Conservation (phyloP, 2,329 filamentous ascomycete species). For the Pseudocercospora cruenta region DNA sequence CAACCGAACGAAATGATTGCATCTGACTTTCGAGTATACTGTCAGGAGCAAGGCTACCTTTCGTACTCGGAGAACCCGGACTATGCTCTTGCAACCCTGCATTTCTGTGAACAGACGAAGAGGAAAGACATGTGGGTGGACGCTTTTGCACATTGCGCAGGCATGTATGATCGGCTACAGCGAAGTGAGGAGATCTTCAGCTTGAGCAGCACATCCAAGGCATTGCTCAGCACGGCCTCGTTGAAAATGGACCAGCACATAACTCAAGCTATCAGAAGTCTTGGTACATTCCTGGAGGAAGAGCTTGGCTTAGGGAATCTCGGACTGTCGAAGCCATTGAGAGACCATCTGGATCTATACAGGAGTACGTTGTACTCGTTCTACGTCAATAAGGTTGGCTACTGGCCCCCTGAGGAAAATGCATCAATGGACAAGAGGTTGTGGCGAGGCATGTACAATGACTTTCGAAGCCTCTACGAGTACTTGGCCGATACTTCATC, state of each 20-base stretch:
- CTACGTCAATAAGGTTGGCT: slow-evolving; percentile 69
- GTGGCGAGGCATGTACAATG: slow-evolving; percentile 65
- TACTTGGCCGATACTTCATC: slow-evolving; percentile 68
- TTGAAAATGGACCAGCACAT: slow-evolving; percentile 69
- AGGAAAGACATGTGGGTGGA: slow-evolving; percentile 69
- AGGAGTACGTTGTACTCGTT: slow-evolving; percentile 68
- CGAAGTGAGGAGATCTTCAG: slow-evolving; percentile 65
- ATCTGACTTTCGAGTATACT: slow-evolving; percentile 60
- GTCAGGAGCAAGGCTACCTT: slow-evolving; percentile 71
- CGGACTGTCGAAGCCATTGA: slow-evolving; percentile 63
- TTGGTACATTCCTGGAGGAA: slow-evolving; percentile 71
- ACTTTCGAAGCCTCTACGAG: slow-evolving; percentile 72
- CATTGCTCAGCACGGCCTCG: slow-evolving; percentile 66
- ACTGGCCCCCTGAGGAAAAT: slow-evolving; percentile 66
- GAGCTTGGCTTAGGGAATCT: slow-evolving; percentile 69
- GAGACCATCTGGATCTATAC: slow-evolving; percentile 73
- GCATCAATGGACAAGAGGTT: slow-evolving; percentile 61
- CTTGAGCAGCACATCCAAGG: slow-evolving; percentile 56
- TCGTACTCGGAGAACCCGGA: slow-evolving; percentile 67
- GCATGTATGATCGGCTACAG: slow-evolving; percentile 69
- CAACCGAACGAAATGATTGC: slow-evolving; percentile 40
- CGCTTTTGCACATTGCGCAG: slow-evolving; percentile 76
- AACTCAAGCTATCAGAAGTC: slow-evolving; percentile 58
- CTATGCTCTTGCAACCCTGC: slow-evolving; percentile 69
- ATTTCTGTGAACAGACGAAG: slow-evolving; percentile 68